Conservation (phyloP, 2,329 filamentous ascomycete genomes). For the Aureobasidium uvarum region DNA sequence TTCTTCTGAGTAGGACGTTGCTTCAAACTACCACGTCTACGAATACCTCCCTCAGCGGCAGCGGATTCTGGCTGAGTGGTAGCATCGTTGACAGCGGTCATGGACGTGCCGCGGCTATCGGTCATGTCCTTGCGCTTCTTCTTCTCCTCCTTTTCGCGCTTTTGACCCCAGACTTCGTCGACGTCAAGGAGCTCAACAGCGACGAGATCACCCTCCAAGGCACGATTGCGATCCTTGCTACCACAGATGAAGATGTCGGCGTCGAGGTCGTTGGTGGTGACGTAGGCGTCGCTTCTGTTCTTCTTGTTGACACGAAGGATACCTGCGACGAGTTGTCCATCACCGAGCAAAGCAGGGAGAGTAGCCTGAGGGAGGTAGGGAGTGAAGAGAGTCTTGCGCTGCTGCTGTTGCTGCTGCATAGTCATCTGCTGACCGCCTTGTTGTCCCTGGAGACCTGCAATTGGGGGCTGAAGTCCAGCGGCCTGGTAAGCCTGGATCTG, state of each 20-base stretch:
- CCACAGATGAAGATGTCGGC: conserved; percentile 99
- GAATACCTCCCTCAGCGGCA: conserved; percentile 77
- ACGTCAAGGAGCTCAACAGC: conserved; percentile 95
- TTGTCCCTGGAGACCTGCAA: conserved; percentile 61
- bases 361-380: conserved; percentile 95
- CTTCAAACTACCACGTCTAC: conserved; percentile 88
- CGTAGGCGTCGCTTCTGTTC: conserved; percentile 97
- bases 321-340: conserved; percentile 93
- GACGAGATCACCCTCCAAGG: conserved; percentile 91
- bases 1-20: conserved; percentile 99
- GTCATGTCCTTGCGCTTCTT: conserved; percentile 99
- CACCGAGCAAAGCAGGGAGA: conserved; percentile 81
- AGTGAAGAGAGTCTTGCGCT: conserved; percentile 97
- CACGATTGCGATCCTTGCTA: conserved; percentile 97
- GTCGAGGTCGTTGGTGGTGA: conserved; percentile 90
- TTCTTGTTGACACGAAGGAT: conserved; percentile 99
- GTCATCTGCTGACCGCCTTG: conserved; percentile 69
- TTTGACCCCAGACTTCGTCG: conserved; percentile 97
- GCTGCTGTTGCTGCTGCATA: conserved; percentile 77
- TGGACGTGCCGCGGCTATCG: conserved; percentile 78
- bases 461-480: conserved; percentile 68
- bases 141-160: conserved; percentile 99
- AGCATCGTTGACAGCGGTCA: conserved; percentile 62
- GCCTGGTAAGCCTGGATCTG: conserved; percentile 92
- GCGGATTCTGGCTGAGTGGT: conserved; percentile 58